Conservation (phyloP, 169 alveolate genomes). For the Prorocentrum cordatum region DNA sequence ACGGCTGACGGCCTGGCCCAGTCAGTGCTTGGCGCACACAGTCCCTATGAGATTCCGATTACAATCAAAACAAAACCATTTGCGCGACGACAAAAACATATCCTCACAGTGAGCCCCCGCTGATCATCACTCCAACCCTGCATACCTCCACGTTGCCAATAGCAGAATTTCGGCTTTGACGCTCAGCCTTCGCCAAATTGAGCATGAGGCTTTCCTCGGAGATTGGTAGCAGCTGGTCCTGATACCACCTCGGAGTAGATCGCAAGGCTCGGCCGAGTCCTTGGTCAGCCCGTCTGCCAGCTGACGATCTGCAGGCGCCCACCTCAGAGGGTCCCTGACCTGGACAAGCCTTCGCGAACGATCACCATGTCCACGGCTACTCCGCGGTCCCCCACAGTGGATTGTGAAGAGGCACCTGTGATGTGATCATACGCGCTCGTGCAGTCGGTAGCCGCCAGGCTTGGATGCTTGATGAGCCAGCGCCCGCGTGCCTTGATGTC, state of each 20-base stretch:
- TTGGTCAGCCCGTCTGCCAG: slow-evolving; percentile 9
- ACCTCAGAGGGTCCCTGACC: background rate
- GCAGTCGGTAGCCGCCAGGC: background rate
- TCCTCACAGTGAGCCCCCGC: too few species aligned
- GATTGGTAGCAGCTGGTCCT: background rate
- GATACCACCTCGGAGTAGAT: background rate
- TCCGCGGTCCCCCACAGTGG: background rate
- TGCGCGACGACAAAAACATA: too few species aligned
- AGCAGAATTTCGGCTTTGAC: too few species aligned
- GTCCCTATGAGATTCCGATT: too few species aligned
- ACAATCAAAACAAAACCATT: too few species aligned
- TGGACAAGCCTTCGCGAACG: background rate
- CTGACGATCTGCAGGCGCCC: background rate
- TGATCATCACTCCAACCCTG: too few species aligned
- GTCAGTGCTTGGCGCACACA: too few species aligned
- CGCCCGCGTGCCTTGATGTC: background rate
- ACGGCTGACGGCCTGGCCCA: too few species aligned
- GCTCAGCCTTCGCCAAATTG: too few species aligned
- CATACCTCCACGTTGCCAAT: too few species aligned
- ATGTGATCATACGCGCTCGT: background rate
- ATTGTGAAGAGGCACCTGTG: background rate
- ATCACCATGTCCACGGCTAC: background rate
- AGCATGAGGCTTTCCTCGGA: too few species aligned
- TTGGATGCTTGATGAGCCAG: background rate
- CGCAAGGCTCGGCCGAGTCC: background rate